These are phyloP conservation scores for Amaranthus palmeri DNA, from an alignment of 148 eudicot genomes.

Conservation along the genomic window DNA sequence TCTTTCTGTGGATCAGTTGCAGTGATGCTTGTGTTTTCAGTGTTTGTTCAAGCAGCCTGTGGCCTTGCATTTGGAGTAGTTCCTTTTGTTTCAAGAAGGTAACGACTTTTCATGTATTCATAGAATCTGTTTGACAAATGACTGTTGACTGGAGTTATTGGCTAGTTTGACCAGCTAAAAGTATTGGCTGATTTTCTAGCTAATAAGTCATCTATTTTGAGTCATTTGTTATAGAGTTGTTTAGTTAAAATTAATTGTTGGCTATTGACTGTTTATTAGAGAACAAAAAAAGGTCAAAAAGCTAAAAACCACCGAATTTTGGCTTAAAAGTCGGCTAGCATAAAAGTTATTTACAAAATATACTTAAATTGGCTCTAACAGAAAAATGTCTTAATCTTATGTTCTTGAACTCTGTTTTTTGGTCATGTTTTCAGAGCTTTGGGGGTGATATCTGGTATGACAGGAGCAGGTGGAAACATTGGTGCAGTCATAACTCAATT, in stretches of 20 bases:
- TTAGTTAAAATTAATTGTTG: no score
- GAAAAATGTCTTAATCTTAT: neutral
- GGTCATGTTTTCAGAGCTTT: slow-evolving; percentile 42
- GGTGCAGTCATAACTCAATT: slow-evolving; percentile 81
- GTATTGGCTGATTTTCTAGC: no score
- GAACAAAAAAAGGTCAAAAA: no score
- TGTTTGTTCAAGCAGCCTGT: slow-evolving; percentile 78
- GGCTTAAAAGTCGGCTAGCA: no score
- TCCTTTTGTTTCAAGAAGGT: slow-evolving; percentile 86
- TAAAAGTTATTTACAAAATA: no score
- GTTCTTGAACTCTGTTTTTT: neutral
- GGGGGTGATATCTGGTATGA: slow-evolving; percentile 82
- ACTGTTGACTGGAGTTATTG: no score
- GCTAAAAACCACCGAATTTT: no score
- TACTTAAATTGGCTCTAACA: neutral
- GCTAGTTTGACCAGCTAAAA: no score
- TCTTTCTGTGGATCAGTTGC: slow-evolving; percentile 46
- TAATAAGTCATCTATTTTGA: no score
- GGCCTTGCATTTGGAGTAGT: slow-evolving; percentile 82
- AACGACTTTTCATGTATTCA: neutral
- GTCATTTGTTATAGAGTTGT: neutral
- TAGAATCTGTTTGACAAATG: neutral
- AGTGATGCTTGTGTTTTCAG: slow-evolving; percentile 67
- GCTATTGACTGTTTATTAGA: no score
- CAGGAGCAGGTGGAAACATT: slow-evolving; percentile 77